Percentiles rank a stretch among this genome's conserved stretches.
phyloP scores from a whole-genome alignment of 2,329 filamentous ascomycete genomes.

The Colletotrichum sp. region DNA sequence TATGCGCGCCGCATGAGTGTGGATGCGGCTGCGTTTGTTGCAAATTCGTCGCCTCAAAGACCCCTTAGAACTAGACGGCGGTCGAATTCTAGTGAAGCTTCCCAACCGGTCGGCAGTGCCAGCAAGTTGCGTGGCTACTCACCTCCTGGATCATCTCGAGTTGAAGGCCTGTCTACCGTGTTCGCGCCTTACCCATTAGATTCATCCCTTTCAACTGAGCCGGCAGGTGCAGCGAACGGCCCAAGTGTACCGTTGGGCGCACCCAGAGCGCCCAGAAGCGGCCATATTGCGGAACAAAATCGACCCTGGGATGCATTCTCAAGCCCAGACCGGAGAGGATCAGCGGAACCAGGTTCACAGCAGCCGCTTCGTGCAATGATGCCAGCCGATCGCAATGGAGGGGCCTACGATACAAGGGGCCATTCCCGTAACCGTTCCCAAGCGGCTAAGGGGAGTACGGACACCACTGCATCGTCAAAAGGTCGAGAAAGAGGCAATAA shows the following conservation, averaged over 20 bases:
- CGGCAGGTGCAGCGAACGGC: background rate
- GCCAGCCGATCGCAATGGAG: slow-evolving; percentile 37
- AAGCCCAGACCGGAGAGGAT: slow-evolving; percentile 2
- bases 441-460: slow-evolving; percentile 47
- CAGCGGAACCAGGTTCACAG: slow-evolving; percentile 1
- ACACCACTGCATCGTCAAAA: slow-evolving; percentile 41
- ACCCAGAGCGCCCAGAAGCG: background rate
- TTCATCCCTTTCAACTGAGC: background rate
- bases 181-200: background rate
- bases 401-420: slow-evolving; percentile 29
- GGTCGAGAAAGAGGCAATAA: slow-evolving; percentile 40
- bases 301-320: slow-evolving; percentile 15
- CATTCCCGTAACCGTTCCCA: slow-evolving; percentile 54
- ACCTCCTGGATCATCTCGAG: background rate
- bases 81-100: slow-evolving; percentile 1
- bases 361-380: background rate
- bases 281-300: background rate
- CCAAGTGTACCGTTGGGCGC: background rate
- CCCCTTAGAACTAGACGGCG: background rate
- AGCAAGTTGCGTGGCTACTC: background rate
- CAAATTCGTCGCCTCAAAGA: background rate
- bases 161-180: background rate
- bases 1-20: background rate
- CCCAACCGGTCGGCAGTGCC: background rate
- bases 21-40: background rate